These are phyloP conservation scores for Aspergillus bombycis DNA, from an alignment of 2,329 filamentous ascomycete species.

Conservation along the genomic window DNA sequence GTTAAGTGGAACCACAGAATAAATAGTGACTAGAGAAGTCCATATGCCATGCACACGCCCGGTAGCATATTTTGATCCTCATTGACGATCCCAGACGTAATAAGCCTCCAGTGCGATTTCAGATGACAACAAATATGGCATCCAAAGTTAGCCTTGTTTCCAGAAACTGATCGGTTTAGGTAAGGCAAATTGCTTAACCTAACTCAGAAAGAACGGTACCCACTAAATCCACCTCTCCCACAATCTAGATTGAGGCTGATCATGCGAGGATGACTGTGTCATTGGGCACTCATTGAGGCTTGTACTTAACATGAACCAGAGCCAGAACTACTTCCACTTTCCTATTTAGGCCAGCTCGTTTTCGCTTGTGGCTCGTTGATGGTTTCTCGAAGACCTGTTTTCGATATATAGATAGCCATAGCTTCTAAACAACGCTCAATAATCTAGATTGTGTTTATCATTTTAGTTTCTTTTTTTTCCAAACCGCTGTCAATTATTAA, in stretches of 20 bases:
- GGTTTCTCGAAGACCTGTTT: not conserved
- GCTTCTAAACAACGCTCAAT: not conserved
- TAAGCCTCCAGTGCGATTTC: not conserved
- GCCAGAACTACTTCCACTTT: slow-evolving; percentile 6
- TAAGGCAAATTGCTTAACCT: not conserved
- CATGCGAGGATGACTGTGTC: not conserved
- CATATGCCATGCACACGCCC: not conserved
- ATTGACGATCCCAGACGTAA: not conserved
- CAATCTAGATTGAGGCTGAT: not conserved
- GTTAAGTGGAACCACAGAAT: not conserved
- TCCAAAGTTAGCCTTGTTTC: not conserved
- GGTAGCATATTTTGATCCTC: not conserved
- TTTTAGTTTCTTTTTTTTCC: not conserved
- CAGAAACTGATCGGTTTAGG: not conserved
- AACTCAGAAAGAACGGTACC: not conserved
- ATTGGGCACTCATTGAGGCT: not conserved
- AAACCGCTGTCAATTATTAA: not conserved
- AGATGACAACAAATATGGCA: not conserved
- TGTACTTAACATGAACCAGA: not conserved
- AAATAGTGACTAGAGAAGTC: not conserved
- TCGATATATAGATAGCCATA: slow-evolving; percentile 6
- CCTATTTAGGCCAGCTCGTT: slow-evolving; percentile 24
- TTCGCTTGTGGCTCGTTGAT: slow-evolving; percentile 20
- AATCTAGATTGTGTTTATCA: not conserved
- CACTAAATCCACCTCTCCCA: not conserved